Percentiles rank a stretch among this genome's conserved stretches.
These are phyloP conservation scores for Tetrahymena thermophila DNA, from an alignment of 73 alveolate species.

Conservation along the genomic window DNA sequence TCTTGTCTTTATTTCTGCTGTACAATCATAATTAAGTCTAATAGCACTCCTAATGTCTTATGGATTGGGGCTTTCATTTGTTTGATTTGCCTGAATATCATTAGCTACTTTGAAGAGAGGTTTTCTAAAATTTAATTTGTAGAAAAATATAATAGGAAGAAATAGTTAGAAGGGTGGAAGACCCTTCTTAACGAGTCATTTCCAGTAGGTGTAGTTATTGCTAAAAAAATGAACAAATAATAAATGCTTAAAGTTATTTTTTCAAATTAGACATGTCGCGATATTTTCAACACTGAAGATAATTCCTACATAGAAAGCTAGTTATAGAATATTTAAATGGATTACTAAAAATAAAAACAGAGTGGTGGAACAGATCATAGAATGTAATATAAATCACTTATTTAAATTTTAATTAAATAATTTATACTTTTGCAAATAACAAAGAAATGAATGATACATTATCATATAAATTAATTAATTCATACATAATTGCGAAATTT, in stretches of 20 bases:
- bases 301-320: background rate
- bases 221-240: background rate
- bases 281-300: background rate
- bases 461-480: too few species aligned
- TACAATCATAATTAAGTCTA: background rate
- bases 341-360: background rate
- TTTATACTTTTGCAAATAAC: too few species aligned
- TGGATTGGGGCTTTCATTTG: background rate
- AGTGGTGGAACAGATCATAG: background rate
- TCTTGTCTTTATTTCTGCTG: background rate
- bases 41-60: background rate
- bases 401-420: too few species aligned
- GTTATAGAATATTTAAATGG: background rate
- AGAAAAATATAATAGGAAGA: background rate
- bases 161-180: background rate
- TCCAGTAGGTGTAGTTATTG: background rate
- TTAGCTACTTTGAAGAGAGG: background rate
- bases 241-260: background rate
- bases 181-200: background rate
- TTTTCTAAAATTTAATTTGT: background rate
- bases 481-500: background rate
- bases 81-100: background rate
- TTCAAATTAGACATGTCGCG: background rate
- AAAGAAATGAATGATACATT: background rate
- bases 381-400: background rate